Evolutionary conservation across 352 stramenopile genomes (phyloP), one percentile per base, ranked within the genome.

Genomic region (Globisporangium viniferum): DNA sequence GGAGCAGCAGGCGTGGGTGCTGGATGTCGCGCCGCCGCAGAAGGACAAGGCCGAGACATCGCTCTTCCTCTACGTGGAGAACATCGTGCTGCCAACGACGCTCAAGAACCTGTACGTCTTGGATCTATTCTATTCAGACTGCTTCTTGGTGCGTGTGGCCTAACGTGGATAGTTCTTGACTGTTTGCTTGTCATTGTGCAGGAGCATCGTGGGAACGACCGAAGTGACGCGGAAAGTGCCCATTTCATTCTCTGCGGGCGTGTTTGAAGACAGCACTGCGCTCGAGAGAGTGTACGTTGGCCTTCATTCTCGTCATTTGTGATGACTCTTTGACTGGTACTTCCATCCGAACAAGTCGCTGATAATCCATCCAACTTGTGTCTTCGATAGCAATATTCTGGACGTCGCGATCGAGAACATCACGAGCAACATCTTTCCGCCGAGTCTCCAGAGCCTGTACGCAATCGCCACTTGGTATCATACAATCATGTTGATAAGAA

Each of bases 351-450:
- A 46, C 15, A n/a, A 48, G 4, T 48, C 10, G 1, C 44, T 51
- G 44, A 51, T 18, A 51, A 51, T 20, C 14, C 18, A 22, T 46
- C 3, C 39, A 46, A 18, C 39, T 5, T 60, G n/a, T 14, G 29
- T 2, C 48, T 36, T 9, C 10, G 2, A 49, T 44, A 87, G 77
- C 64, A 76, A 74, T 4, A 88, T 93, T 61, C 72, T 82, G 41
- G 81, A 93, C 64, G 73, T 93, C 59, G 69, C 59, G 29, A 71
- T 91, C n/a, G 74, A 72, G 8, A 84, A 87, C 66, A 86, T 93
- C 63, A 78, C 79, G 24, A 80, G 55, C 39, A 88, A 91, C 56
- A 83, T 91, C 41, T 91, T 93, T 57, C 85, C 85, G 0, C 59
- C 76, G 12, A 82, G 69, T 53, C 77, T 93, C 29, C 59, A 78